Evolutionary conservation across 768 basidiomycete species (phyloP), one percentile per base, ranked within the genome.

Genomic region (Porphyrellus cyaneotinctus): DNA sequence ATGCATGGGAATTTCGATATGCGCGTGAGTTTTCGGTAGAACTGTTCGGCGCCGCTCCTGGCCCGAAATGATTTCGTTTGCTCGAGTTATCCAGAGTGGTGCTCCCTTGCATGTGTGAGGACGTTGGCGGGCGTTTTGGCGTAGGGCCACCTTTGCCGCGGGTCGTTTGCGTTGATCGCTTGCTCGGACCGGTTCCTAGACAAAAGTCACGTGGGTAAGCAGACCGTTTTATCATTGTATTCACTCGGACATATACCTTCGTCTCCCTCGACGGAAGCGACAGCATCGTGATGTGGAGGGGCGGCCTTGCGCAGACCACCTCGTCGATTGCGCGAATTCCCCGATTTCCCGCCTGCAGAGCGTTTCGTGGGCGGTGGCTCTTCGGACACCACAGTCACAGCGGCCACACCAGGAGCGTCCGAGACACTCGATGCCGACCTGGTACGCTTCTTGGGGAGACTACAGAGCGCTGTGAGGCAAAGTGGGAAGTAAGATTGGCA

Each of bases 1-100:
- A 88, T 22, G 84, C 85, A 77, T 89, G 88, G 55, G 85, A 83
- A 71, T 85, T 85, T 62, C 82, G 85, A 68, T 88, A 88, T 53
- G 86, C 82, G 53, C 85, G 80, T 49, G 84, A 78, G 53, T 72
- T 72, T 57, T 82, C 81, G 57, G 73, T 72, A 45, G 72, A 61
- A 58, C 68, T 69, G 37, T 70, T 69, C 50, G 71, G 66, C 48
- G 70, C 64, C 12, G 58, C 56, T 35, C 72, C 75, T 15, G 64
- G 52, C 46, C 68, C 68, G 23, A 66, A 61, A 58, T 79, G 78
- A 62, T 75, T 76, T 51, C 85, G 79, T 56, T 79, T 77, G 49
- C 66, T 74, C 24, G 69, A 72, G 56, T 72, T 75, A 35, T 83
- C 84, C 57, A 75, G 75, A 53, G 55, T 51, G 41, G 61, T 62